Base-by-base conservation (phyloP, 805 yeast species). In the Wickerhamomyces canadensis region DNA sequence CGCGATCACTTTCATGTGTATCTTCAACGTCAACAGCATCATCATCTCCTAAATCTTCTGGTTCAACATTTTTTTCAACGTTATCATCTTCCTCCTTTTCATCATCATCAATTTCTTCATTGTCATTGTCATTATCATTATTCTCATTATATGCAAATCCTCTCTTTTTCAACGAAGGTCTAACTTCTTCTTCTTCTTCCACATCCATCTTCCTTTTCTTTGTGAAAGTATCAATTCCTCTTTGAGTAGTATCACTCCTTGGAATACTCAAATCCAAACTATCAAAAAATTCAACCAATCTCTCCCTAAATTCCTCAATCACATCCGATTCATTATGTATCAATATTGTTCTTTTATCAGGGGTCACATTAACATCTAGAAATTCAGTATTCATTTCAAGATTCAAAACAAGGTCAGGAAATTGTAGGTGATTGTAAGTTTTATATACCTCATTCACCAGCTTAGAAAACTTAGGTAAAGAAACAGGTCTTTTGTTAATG, bases 361-460 rank as follows among this genome's bases (percentile, higher is more conserved):
- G 98, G 0, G 96, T 80, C 1, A 93, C 84, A 58, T 93, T 93
- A 15, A 93, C 69, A 60, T 93, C 98, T n/a, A 81, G 42, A 27
- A 66, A 62, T 19, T 53, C 49, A 0, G 83, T 67, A 28, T 72
- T 68, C 6, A 86, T 54, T 12, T 52, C 50, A 16, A 93, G 47
- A 56, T 93, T 69, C 3, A 86, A 48, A 3, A 87, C 66, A 34
- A 84, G 66, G 10, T 77, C 74, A 0, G 98, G 98, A 36, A 55
- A 70, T 51, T 88, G 96, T 4, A 78, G 65, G 48, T 76, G 71
- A 47, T 88, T 89, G 57, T 72, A 86, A 26, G 68, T 66, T 44
- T 75, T 78, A 61, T 85, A 93, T 1, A 76, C 72, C 41, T 88
- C 96, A 44, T 80, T 86, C 14, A 87, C 58, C 16, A 78, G 61